Evolutionary conservation across 441 rosid genomes (phyloP), one percentile per base, ranked within the genome.

Genomic region (Populus tomentosa): DNA sequence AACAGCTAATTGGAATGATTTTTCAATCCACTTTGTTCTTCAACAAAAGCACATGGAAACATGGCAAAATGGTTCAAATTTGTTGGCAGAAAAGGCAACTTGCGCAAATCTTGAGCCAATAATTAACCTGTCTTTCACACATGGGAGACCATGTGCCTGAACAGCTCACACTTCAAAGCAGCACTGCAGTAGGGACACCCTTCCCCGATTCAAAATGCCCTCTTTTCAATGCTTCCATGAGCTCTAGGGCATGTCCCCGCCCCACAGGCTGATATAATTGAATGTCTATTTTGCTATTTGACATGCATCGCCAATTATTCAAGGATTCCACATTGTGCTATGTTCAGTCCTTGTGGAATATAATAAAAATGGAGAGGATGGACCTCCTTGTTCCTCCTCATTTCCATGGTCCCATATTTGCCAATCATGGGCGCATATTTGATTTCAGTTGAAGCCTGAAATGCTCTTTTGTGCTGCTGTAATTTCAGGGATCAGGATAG

Each of bases 111-210:
- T 7, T 77, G 46, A 36, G 59, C 78, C 72, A 78, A 84, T 83
- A 83, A 78, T 83, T 80, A 24, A 77, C 24, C 75, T 63, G 67
- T 69, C 8, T 46, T 10, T 13, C 5, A 11, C 2, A 50, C 8
- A 42, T n/a, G 1, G 67, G 38, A n/a, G 10, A 1, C 50, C 87
- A 85, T 81, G 88, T 84, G 86, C 81, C 21, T 1, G n/a, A 65
- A 81, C 87, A 83, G 86, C 86, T 81, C 86, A 80, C 46, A 46
- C 70, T 74, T 84, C 20, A 79, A 82, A 75, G 79, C n/a, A 18
- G 84, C 66, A 40, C 83, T 80, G 87, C 42, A 76, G 23, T 30
- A 68, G 77, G 69, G 56, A 46, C 56, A 46, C 3, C 56, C 56
- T 64, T 80, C 69, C 53, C 50, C 3, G 9, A 38, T 24, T 67